These are phyloP conservation scores for Aspergillus amoenus DNA, from an alignment of 2,329 filamentous ascomycete species.

Conservation along the genomic window DNA sequence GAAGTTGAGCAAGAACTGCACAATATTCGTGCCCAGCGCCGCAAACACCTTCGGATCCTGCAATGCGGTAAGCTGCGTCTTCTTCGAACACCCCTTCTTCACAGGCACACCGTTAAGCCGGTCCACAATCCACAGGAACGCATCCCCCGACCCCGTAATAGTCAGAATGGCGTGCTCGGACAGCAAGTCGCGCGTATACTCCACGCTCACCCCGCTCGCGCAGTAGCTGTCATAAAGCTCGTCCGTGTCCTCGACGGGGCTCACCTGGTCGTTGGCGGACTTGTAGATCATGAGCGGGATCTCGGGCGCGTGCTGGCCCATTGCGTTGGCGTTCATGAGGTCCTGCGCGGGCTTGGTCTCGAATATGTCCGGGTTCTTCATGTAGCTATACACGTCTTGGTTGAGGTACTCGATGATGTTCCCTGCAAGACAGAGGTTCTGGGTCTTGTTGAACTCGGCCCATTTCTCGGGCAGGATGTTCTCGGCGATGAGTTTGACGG, in stretches of 20 bases:
- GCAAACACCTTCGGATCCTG: conserved; percentile 10
- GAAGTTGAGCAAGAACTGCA: conserved; percentile 11
- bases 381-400: conserved; percentile 24
- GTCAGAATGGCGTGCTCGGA: conserved; percentile 43
- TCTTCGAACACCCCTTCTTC: conserved; percentile 12
- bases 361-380: conserved; percentile 21
- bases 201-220: conserved; percentile 40
- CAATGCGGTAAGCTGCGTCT: conserved; percentile 18
- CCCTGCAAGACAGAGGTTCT: conserved; percentile 21
- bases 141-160: conserved; percentile 33
- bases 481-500: conserved; percentile 16
- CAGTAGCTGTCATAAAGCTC: conserved; percentile 45
- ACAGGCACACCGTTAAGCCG: conserved; percentile 18
- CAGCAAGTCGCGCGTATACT: conserved; percentile 47
- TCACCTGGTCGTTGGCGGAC: conserved; percentile 49
- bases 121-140: conserved; percentile 31
- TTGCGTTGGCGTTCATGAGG: conserved; percentile 24
- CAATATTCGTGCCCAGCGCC: conserved; percentile 7
- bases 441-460: conserved; percentile 22
- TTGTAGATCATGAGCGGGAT: conserved; percentile 55
- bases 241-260: conserved; percentile 46
- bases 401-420: conserved; percentile 19
- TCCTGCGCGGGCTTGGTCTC: conserved; percentile 5
- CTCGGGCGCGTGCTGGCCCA: conserved; percentile 43
- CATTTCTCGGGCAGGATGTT: conserved; percentile 18